Base-by-base conservation (phyloP, 2,329 filamentous ascomycete species). In the Magnaporthales sp. region DNA sequence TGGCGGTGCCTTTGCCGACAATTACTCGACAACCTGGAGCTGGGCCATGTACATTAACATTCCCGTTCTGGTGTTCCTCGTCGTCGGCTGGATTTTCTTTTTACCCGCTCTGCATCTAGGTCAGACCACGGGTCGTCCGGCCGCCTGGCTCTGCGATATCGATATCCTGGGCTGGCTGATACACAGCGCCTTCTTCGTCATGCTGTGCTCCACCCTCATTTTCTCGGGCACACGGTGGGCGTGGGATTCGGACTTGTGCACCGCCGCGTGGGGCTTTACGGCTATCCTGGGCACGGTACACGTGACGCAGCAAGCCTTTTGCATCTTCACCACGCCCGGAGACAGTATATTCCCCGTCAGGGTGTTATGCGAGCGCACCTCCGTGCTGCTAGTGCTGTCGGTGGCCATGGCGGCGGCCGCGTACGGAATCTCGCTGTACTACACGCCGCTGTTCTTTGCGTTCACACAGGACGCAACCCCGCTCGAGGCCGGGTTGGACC, bases 1-100 rank as follows among this genome's bases (percentile, higher is more conserved):
- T 61, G 58, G 24, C 27, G 58, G 58, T 19, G 27, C 10, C 24
- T 61, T 61, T 29, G 58, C 58, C 22, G 58, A 60, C 4, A 60
- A 26, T 24, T 3, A 26, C 3, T 5, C 64, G 22, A 63, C 54
- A 15, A 63, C 54, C 4, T 68, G 58, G 27, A 64, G 66, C 8
- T 66, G 72, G 72, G 77, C 77, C 0, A 83, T 84, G 70, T 86
- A 86, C 70, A 80, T 86, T 72, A 85, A 85, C 68, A 73, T 85
- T 8, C 72, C 73, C 9, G 70, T 77, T 51, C 72, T 85, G 56
- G 78, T 76, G 4, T 77, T 75, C 3, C 70, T 78, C 8, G 75
- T 77, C 31, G 73, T 78, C 3, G 79, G 82, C 0, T 75, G 80
- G 29, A 78, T 80, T 27, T 29, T 86, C 30, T 79, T 82, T 68